Conservation (phyloP, 441 rosid species). For the Jatropha multifida region DNA sequence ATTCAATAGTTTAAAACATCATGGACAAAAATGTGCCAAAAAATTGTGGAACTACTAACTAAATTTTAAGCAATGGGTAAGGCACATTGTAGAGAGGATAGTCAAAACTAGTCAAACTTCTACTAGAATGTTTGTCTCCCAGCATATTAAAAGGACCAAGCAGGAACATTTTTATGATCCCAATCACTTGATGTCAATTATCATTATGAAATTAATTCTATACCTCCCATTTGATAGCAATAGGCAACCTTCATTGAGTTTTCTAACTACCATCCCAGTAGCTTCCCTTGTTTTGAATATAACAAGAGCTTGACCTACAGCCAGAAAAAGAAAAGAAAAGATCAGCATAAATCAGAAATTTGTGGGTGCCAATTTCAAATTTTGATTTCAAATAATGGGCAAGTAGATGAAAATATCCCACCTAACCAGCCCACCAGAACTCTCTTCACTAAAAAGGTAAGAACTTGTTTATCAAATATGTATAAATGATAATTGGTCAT, state of each 20-base stretch:
- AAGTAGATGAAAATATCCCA: neutral
- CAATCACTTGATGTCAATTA: constrained; percentile 2
- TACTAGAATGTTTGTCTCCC: neutral
- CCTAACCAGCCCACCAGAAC: neutral
- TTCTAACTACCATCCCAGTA: constrained; percentile 49
- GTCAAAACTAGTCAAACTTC: neutral
- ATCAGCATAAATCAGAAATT: constrained; percentile 15
- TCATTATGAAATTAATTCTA: constrained; percentile 8
- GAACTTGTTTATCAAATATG: neutral
- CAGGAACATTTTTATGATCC: neutral
- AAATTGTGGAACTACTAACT: neutral
- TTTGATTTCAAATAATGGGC: neutral
- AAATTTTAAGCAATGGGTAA: neutral
- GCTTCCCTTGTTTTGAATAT: constrained; percentile 62
- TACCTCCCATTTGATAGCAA: constrained; percentile 83
- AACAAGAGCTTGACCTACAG: constrained; percentile 73
- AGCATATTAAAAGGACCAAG: neutral
- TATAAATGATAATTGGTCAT: neutral
- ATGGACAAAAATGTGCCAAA: too few relatives aligned
- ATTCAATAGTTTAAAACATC: too few relatives aligned
- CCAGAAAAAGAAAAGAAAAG: constrained; percentile 12
- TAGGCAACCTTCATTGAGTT: constrained; percentile 64
- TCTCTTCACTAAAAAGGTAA: neutral
- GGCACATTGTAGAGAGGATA: neutral
- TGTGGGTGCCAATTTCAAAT: neutral